These are phyloP conservation scores for Stephania cephalantha DNA, from an alignment of 164 flowering plant genomes.

Conservation along the genomic window DNA sequence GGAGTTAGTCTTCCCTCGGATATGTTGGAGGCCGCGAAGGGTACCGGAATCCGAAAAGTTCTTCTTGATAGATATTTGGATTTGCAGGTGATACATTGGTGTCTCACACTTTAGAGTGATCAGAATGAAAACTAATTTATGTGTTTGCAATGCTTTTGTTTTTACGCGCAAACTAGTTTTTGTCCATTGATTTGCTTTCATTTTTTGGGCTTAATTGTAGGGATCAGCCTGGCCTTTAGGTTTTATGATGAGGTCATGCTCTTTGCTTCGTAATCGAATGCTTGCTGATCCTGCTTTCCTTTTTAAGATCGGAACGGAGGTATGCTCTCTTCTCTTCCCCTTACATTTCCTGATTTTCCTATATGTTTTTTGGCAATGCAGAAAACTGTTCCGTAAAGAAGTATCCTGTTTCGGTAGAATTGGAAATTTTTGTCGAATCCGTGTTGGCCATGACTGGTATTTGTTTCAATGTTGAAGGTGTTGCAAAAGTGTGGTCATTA, in stretches of 20 bases:
- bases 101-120: background rate
- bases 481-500: background rate
- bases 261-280: constrained; percentile 82
- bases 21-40: constrained; percentile 73
- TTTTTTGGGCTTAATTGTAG: constrained; percentile 26
- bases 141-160: background rate
- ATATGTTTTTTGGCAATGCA: background rate
- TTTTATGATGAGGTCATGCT: constrained; percentile 42
- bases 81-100: constrained; percentile 46
- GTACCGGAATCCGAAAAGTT: constrained; percentile 47
- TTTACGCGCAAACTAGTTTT: background rate
- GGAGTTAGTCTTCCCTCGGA: constrained; percentile 61
- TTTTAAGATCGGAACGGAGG: constrained; percentile 91
- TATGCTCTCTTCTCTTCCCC: constrained; percentile 16
- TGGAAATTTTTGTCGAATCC: background rate
- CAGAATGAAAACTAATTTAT: background rate
- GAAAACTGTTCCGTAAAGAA: background rate
- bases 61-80: constrained; percentile 63
- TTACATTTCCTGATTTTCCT: background rate
- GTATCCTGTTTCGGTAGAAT: background rate
- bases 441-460: background rate
- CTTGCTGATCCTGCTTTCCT: constrained; percentile 89
- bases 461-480: background rate
- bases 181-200: background rate
- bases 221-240: constrained; percentile 68